Evolutionary conservation across 495 filamentous ascomycete species (phyloP).

Genomic region (Lophium mytilinum): DNA sequence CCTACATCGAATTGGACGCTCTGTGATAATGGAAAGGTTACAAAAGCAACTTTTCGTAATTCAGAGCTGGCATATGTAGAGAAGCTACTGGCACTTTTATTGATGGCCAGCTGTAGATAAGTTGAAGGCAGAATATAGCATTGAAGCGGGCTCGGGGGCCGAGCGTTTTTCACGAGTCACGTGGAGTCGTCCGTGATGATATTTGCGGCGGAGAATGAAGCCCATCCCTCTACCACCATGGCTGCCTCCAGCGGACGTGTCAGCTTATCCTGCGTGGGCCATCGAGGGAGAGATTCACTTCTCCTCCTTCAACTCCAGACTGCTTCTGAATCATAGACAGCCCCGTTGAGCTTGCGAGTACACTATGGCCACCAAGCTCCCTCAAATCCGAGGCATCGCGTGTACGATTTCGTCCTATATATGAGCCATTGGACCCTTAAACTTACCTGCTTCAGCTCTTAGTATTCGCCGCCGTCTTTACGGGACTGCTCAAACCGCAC

Average conservation of each 20-base stretch:
- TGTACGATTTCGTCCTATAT: background rate
- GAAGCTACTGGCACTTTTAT: too few relatives aligned
- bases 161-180: background rate
- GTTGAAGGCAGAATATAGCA: too few relatives aligned
- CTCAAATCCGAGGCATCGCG: background rate
- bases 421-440: background rate
- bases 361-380: background rate
- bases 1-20: too few relatives aligned
- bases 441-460: background rate
- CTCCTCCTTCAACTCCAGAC: background rate
- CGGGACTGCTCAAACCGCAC: conserved; percentile 7
- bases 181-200: background rate
- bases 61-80: too few relatives aligned
- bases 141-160: too few relatives aligned
- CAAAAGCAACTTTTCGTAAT: too few relatives aligned
- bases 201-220: conserved; percentile 14
- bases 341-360: background rate
- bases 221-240: background rate
- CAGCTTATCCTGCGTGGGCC: background rate
- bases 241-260: background rate
- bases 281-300: background rate
- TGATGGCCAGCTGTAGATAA: too few relatives aligned
- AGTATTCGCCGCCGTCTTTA: conserved; percentile 6
- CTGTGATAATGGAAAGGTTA: too few relatives aligned
- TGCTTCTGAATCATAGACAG: background rate